Evolutionary conservation across 768 basidiomycete genomes (phyloP).

Genomic region (Auricularia sp.): DNA sequence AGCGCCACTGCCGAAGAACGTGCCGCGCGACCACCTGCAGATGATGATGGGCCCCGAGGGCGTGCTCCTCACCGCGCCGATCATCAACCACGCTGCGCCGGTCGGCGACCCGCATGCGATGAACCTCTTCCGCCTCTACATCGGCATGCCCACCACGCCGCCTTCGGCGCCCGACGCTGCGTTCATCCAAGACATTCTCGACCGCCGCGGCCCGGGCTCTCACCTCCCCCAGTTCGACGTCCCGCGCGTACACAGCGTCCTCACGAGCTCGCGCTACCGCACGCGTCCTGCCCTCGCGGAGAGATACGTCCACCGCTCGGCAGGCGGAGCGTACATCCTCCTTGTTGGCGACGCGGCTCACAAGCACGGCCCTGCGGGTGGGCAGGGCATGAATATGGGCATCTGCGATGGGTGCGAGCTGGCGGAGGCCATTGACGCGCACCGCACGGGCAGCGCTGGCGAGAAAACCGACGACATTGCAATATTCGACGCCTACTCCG

Average conservation of each 20-base stretch:
- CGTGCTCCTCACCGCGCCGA: neutral
- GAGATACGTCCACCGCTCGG: neutral
- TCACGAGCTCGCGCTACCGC: slow-evolving; percentile 4
- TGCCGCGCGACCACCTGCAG: neutral
- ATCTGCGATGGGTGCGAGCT: slow-evolving; percentile 40
- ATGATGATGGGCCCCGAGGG: neutral
- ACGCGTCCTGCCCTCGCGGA: slow-evolving; percentile 7
- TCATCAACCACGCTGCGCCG: neutral
- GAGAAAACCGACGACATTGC: slow-evolving; percentile 16
- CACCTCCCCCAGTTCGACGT: neutral
- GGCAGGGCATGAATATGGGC: slow-evolving; percentile 50
- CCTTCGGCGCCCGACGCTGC: neutral
- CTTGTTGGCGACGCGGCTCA: slow-evolving; percentile 40
- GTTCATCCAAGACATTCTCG: neutral
- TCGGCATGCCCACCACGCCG: neutral
- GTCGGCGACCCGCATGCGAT: neutral
- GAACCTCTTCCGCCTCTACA: slow-evolving; percentile 1
- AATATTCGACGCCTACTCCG: slow-evolving; percentile 26
- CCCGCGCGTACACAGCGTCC: neutral
- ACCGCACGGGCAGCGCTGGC: slow-evolving; percentile 14
- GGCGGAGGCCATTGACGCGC: slow-evolving; percentile 29
- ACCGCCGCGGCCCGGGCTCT: neutral
- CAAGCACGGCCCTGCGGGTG: slow-evolving; percentile 40
- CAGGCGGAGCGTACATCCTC: slow-evolving; percentile 5
- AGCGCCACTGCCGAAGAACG: neutral